Evolutionary conservation across 2,329 filamentous ascomycete genomes (phyloP).

Genomic region (Capronia epimyces): DNA sequence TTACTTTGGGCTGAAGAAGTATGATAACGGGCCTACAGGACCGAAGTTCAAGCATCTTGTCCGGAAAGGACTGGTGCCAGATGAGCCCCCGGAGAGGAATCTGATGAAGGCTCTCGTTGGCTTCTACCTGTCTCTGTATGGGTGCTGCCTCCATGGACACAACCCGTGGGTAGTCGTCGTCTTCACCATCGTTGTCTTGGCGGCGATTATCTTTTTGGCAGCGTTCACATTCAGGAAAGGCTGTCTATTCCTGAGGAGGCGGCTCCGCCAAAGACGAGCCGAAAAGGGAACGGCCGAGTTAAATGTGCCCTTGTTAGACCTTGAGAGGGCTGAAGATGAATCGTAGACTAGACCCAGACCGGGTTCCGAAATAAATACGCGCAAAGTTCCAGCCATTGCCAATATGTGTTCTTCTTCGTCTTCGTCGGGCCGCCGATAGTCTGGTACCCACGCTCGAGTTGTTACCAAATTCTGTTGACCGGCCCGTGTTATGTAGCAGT

Average conservation of each 20-base stretch:
- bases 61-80: constrained; percentile 64
- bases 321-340: background rate
- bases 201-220: background rate
- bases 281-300: background rate
- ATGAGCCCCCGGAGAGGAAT: constrained; percentile 34
- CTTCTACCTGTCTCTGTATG: constrained; percentile 19
- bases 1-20: constrained; percentile 88
- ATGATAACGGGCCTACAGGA: constrained; percentile 79
- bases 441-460: too few relatives aligned
- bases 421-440: too few relatives aligned
- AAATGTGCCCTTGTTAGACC: background rate
- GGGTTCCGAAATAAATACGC: too few relatives aligned
- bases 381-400: too few relatives aligned
- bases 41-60: constrained; percentile 81
- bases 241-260: constrained; percentile 3
- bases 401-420: too few relatives aligned
- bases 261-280: background rate
- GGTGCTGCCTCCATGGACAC: constrained; percentile 18
- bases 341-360: background rate
- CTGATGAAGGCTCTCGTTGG: constrained; percentile 19
- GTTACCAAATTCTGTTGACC: too few relatives aligned
- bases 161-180: constrained; percentile 20
- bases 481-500: too few relatives aligned
- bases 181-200: constrained; percentile 4
- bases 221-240: constrained; percentile 10